Conservation (phyloP, 2,329 filamentous ascomycete genomes). For the Xylariaceae sp. region DNA sequence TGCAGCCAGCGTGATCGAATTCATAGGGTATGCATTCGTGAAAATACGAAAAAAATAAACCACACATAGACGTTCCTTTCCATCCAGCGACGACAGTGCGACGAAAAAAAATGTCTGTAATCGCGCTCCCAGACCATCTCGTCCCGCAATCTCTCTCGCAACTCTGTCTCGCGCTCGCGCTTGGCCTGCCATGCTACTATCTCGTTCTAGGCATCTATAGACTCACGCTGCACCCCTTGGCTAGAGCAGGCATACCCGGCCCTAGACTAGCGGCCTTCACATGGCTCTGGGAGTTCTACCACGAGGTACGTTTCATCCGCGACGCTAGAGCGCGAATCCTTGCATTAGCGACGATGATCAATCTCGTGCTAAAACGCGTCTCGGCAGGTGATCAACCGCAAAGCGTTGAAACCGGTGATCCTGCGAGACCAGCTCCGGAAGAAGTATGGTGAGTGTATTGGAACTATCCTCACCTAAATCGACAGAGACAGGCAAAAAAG, state of each 20-base stretch:
- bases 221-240: background rate
- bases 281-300: background rate
- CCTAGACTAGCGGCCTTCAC: background rate
- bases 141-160: background rate
- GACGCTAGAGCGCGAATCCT: too few species aligned
- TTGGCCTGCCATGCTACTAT: background rate
- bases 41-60: too few species aligned
- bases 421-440: background rate
- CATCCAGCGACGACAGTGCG: background rate
- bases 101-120: too few species aligned
- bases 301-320: background rate
- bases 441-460: background rate
- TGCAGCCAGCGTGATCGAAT: too few species aligned
- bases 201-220: background rate
- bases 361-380: background rate
- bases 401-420: background rate
- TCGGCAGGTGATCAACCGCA: background rate
- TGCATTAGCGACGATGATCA: too few species aligned
- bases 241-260: background rate
- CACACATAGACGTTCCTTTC: background rate
- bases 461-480: too few species aligned
- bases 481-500: background rate
- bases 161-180: background rate
- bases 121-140: background rate
- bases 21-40: too few species aligned